Evolutionary conservation across 257 asterid genomes (phyloP).

Genomic region (Mentha longifolia): DNA sequence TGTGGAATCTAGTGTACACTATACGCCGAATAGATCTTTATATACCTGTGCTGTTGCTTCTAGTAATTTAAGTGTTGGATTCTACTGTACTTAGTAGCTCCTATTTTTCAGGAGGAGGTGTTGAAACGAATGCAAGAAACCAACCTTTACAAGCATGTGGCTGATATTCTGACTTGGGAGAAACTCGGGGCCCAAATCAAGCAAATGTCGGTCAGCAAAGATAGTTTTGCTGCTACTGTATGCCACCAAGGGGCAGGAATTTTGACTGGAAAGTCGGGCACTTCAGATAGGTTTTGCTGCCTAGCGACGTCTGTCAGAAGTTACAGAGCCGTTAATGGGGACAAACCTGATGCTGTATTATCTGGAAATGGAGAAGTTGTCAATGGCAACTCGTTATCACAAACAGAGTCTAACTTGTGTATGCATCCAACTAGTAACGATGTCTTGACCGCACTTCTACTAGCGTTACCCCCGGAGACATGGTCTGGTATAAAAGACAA

Average conservation of each 20-base stretch:
- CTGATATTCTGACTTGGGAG: slow-evolving; percentile 48
- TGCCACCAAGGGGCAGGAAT: too few relatives aligned
- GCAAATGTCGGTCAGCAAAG: slow-evolving; percentile 38
- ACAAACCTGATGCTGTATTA: slow-evolving; percentile 48
- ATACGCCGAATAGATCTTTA: background rate
- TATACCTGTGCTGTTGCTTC: background rate
- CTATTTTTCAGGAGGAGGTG: slow-evolving; percentile 54
- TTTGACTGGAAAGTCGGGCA: slow-evolving; percentile 60
- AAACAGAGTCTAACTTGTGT: background rate
- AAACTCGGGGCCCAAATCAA: slow-evolving; percentile 41
- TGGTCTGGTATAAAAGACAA: slow-evolving; percentile 64
- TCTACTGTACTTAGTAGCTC: background rate
- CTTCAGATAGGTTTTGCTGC: slow-evolving; percentile 60
- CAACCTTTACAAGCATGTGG: slow-evolving; percentile 57
- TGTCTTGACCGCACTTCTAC: slow-evolving; percentile 65
- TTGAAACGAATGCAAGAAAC: slow-evolving; percentile 62
- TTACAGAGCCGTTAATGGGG: slow-evolving; percentile 64
- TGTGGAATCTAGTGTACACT: background rate
- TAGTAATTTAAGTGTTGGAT: background rate
- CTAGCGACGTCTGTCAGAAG: slow-evolving; percentile 76
- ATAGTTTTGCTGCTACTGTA: too few relatives aligned
- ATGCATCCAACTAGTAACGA: slow-evolving; percentile 55
- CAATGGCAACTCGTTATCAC: background rate
- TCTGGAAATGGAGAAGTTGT: background rate
- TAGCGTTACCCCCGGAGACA: slow-evolving; percentile 73